Conservation (phyloP, 2,329 filamentous ascomycete genomes). For the Alternaria viburni region DNA sequence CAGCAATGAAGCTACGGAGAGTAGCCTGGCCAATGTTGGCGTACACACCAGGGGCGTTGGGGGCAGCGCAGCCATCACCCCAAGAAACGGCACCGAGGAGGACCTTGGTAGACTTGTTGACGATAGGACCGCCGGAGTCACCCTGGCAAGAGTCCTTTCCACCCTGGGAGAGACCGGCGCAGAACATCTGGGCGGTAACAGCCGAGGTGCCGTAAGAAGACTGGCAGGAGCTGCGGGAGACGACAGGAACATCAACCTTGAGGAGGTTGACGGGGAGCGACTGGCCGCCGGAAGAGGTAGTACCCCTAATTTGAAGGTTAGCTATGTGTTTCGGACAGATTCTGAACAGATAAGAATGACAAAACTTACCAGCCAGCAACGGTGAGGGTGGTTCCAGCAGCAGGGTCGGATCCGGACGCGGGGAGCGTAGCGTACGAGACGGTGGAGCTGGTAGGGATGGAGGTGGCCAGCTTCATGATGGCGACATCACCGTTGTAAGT, state of each 20-base stretch:
- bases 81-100: slow-evolving; percentile 13
- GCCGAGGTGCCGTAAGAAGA: slow-evolving; percentile 19
- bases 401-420: slow-evolving; percentile 30
- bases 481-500: slow-evolving; percentile 32
- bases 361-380: slow-evolving; percentile 30
- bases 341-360: background rate
- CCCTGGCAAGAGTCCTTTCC: slow-evolving; percentile 44
- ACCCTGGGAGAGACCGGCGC: slow-evolving; percentile 29
- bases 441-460: slow-evolving; percentile 30
- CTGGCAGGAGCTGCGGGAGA: slow-evolving; percentile 32
- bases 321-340: background rate
- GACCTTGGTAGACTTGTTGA: slow-evolving; percentile 15
- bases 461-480: slow-evolving; percentile 33
- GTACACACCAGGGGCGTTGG: slow-evolving; percentile 35
- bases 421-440: slow-evolving; percentile 30
- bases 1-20: background rate
- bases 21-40: slow-evolving; percentile 14
- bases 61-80: slow-evolving; percentile 26
- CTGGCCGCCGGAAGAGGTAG: background rate
- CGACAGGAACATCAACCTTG: slow-evolving; percentile 38
- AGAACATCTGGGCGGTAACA: slow-evolving; percentile 36
- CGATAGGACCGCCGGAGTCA: slow-evolving; percentile 37
- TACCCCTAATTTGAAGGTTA: background rate
- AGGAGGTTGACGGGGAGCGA: slow-evolving; percentile 20
- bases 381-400: slow-evolving; percentile 22